A percentile compares a stretch with the other conserved stretches of the same genome.
Evolutionary conservation across 495 filamentous ascomycete genomes (phyloP).

Genomic region (Xylaria acuta): DNA sequence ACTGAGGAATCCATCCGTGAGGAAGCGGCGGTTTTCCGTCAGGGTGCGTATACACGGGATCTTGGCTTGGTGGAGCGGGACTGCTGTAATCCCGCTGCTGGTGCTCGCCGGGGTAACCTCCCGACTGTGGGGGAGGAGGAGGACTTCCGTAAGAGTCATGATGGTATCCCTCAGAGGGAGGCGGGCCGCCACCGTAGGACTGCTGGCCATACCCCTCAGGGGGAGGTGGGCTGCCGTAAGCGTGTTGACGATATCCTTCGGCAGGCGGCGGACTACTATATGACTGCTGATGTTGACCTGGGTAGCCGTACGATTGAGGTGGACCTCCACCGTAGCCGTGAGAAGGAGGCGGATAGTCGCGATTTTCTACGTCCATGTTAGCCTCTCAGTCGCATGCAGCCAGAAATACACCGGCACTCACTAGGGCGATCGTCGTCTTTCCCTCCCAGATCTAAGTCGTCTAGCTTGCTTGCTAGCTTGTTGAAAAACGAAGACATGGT

Average conservation of each 20-base stretch:
- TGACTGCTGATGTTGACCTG: slow-evolving; percentile 18
- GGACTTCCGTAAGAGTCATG: slow-evolving; percentile 24
- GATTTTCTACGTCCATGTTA: slow-evolving; percentile 25
- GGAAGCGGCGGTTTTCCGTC: slow-evolving; percentile 61
- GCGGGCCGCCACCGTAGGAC: slow-evolving; percentile 16
- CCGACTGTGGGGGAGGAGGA: slow-evolving; percentile 30
- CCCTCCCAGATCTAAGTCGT: slow-evolving; percentile 33
- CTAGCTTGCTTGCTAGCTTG: slow-evolving; percentile 39
- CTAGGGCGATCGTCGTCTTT: slow-evolving; percentile 25
- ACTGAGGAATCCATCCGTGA: slow-evolving; percentile 64
- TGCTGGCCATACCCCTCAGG: slow-evolving; percentile 16
- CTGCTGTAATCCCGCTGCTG: slow-evolving; percentile 34
- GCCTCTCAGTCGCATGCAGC: slow-evolving; percentile 8
- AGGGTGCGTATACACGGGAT: slow-evolving; percentile 45
- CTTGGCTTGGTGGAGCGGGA: slow-evolving; percentile 37
- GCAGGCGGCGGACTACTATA: not conserved
- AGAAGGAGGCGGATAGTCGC: slow-evolving; percentile 35
- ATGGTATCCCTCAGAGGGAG: slow-evolving; percentile 13
- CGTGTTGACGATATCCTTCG: slow-evolving; percentile 14
- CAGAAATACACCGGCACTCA: not conserved
- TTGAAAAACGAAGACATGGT: slow-evolving; percentile 40
- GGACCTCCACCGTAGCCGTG: slow-evolving; percentile 33
- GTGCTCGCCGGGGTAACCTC: slow-evolving; percentile 35
- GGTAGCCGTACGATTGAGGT: slow-evolving; percentile 21
- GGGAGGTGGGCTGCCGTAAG: slow-evolving; percentile 17